These are phyloP conservation scores for Gremmenia infestans DNA, from an alignment of 2,329 filamentous ascomycete species.

Conservation along the genomic window DNA sequence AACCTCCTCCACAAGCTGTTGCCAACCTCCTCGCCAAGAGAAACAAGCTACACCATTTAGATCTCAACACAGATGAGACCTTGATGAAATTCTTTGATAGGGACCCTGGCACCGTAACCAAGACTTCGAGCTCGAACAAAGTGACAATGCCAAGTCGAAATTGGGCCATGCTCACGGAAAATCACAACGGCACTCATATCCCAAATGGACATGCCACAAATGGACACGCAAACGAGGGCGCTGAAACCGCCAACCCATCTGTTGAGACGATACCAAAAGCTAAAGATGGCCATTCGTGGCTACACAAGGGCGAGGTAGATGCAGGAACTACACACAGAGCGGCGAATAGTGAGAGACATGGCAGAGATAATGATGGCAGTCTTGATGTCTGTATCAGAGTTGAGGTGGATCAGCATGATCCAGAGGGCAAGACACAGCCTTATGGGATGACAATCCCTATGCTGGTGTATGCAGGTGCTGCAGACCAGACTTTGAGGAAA, in stretches of 20 bases:
- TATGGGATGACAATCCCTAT: slow-evolving; percentile 83
- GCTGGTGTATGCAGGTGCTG: slow-evolving; percentile 21
- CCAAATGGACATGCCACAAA: slow-evolving; percentile 24
- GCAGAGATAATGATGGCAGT: slow-evolving; percentile 51
- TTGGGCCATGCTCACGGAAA: slow-evolving; percentile 86
- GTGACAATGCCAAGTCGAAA: slow-evolving; percentile 92
- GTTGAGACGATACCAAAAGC: slow-evolving; percentile 34
- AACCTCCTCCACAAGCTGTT: slow-evolving; percentile 80
- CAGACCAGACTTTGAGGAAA: slow-evolving; percentile 16
- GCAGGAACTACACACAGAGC: slow-evolving; percentile 77
- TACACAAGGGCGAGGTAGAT: slow-evolving; percentile 71
- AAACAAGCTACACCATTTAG: slow-evolving; percentile 74
- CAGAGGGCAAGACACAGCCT: slow-evolving; percentile 69
- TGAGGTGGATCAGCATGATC: slow-evolving; percentile 80
- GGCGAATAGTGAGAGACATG: slow-evolving; percentile 50
- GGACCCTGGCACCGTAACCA: slow-evolving; percentile 73
- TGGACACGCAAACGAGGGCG: slow-evolving; percentile 7
- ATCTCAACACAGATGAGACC: slow-evolving; percentile 78
- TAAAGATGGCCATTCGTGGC: slow-evolving; percentile 63
- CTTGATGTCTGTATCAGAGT: slow-evolving; percentile 83
- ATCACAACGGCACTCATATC: slow-evolving; percentile 55
- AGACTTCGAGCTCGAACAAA: slow-evolving; percentile 70
- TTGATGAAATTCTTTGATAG: slow-evolving; percentile 88
- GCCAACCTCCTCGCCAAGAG: slow-evolving; percentile 86
- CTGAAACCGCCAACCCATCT: not conserved